Conservation (phyloP, 1,139 yeast genomes). For the Spathaspora sp. region DNA sequence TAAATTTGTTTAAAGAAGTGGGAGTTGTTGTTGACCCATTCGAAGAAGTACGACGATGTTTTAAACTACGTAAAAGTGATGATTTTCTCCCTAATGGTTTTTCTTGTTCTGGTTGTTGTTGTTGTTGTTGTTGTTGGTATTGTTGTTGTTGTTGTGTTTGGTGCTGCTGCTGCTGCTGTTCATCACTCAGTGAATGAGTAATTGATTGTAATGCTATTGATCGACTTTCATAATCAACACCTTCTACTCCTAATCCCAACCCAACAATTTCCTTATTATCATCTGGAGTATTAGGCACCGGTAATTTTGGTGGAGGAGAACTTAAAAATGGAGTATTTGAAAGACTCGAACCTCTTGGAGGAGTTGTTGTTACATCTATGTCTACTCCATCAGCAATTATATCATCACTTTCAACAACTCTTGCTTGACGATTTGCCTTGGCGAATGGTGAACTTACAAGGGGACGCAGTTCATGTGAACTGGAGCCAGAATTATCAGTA, state of each 20-base stretch:
- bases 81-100: constrained; percentile 15
- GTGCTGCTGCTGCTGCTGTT: constrained; percentile 5
- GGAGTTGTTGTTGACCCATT: constrained; percentile 26
- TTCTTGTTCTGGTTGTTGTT: constrained; percentile 5
- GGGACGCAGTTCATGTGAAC: constrained; percentile 15
- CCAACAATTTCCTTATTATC: not conserved
- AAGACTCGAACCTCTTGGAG: constrained; percentile 4
- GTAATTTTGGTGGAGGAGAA: constrained; percentile 39
- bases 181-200: not conserved
- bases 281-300: constrained; percentile 26
- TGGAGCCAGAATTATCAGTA: not conserved
- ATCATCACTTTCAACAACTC: constrained; percentile 37
- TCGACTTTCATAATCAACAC: not conserved
- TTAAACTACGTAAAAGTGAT: constrained; percentile 32
- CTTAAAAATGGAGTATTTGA: constrained; percentile 10
- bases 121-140: constrained; percentile 3
- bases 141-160: constrained; percentile 4
- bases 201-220: not conserved
- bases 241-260: not conserved
- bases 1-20: constrained; percentile 26
- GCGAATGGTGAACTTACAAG: constrained; percentile 45
- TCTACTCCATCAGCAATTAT: constrained; percentile 1
- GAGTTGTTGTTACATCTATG: not conserved
- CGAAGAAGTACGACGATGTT: constrained; percentile 44
- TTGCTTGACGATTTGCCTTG: constrained; percentile 45